These are phyloP conservation scores for Acacia pycnantha DNA, from an alignment of 331 rosid genomes.

Conservation along the genomic window DNA sequence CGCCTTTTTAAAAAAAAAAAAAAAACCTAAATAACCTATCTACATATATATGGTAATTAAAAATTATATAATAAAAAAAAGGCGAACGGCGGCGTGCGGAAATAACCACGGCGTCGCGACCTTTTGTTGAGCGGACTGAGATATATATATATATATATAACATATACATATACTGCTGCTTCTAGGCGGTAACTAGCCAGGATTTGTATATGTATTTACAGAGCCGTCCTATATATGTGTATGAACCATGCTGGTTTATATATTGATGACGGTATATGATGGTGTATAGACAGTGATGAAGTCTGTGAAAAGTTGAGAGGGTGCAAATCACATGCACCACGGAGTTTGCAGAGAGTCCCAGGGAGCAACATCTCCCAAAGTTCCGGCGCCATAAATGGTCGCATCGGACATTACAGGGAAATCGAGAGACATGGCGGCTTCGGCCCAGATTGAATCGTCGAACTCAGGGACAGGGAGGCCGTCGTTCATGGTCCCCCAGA, in stretches of 20 bases:
- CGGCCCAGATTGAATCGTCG: conserved; percentile 68
- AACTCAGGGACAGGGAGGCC: conserved; percentile 35
- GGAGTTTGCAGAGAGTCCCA: conserved; percentile 56
- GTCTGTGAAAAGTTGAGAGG: neutral
- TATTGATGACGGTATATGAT: neutral
- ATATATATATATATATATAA: neutral
- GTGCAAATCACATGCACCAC: conserved; percentile 51
- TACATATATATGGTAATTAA: neutral
- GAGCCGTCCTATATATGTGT: neutral
- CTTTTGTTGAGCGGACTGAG: neutral
- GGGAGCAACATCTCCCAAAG: conserved; percentile 34
- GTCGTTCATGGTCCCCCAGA: conserved; percentile 45
- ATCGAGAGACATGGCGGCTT: conserved; percentile 70
- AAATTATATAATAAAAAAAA: neutral
- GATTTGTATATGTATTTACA: conserved; percentile 16
- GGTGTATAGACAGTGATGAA: conserved; percentile 5
- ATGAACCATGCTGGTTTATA: neutral
- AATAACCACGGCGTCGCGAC: conserved; percentile 11
- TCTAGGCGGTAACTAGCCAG: neutral
- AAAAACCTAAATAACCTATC: neutral
- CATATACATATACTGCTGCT: neutral
- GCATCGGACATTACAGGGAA: conserved; percentile 42
- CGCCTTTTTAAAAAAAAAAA: neutral
- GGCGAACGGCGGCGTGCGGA: neutral
- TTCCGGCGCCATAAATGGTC: conserved; percentile 22